Conservation (phyloP, 805 yeast species). For the Lipomyces anomalus region DNA sequence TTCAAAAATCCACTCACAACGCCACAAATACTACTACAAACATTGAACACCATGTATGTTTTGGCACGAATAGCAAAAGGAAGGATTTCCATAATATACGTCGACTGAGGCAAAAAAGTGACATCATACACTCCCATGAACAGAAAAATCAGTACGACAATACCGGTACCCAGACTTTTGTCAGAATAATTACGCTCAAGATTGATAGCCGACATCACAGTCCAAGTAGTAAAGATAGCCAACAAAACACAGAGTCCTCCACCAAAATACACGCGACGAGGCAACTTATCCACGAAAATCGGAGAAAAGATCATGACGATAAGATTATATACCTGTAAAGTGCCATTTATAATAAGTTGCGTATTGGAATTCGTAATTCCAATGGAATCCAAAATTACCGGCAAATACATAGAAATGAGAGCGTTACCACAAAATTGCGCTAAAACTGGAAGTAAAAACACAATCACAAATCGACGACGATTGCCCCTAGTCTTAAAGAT, state of each 20-base stretch:
- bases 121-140: neutral
- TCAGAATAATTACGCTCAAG: slow-evolving; percentile 1
- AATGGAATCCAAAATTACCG: slow-evolving; percentile 43
- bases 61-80: neutral
- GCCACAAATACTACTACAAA: slow-evolving; percentile 28
- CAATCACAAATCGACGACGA: slow-evolving; percentile 40
- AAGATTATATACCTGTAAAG: neutral
- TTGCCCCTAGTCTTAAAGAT: slow-evolving; percentile 38
- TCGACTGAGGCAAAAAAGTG: neutral
- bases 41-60: slow-evolving; percentile 27
- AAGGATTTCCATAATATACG: neutral
- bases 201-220: neutral
- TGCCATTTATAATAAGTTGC: slow-evolving; percentile 1
- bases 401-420: slow-evolving; percentile 46
- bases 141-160: slow-evolving; percentile 2
- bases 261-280: neutral
- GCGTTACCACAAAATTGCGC: slow-evolving; percentile 50
- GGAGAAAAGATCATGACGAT: neutral
- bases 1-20: slow-evolving; percentile 23
- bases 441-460: slow-evolving; percentile 34
- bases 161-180: neutral
- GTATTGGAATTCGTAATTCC: slow-evolving; percentile 37
- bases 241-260: neutral
- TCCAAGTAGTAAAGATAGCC: slow-evolving; percentile 1
- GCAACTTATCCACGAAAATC: neutral